A percentile compares a stretch with the other conserved stretches of the same genome.
These are phyloP conservation scores for Ceratobasidium sp. DNA, from an alignment of 1,284 basidiomycete genomes.

Conservation along the genomic window DNA sequence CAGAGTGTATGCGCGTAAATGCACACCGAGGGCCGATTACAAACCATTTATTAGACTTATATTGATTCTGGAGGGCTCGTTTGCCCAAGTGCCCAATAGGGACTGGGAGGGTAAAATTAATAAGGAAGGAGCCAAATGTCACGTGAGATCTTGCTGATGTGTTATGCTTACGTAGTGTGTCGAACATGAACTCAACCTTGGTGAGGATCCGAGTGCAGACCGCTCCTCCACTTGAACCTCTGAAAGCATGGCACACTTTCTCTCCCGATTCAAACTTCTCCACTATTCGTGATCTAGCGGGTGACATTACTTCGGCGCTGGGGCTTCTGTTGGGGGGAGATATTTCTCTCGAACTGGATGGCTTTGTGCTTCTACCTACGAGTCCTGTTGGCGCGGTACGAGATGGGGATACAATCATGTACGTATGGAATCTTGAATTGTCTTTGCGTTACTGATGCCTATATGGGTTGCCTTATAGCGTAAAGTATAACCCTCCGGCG, in stretches of 20 bases:
- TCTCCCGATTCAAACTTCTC: background rate
- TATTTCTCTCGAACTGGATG: constrained; percentile 30
- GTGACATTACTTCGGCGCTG: background rate
- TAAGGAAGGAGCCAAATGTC: too few relatives aligned
- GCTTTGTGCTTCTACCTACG: constrained; percentile 17
- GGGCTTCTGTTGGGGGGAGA: background rate
- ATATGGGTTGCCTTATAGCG: background rate
- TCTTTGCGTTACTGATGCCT: background rate
- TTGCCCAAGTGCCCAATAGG: background rate
- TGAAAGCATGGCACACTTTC: constrained; percentile 28
- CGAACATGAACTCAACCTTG: constrained; percentile 22
- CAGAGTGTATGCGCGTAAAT: background rate
- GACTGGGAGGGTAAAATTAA: background rate
- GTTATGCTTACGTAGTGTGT: background rate
- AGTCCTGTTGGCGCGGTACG: constrained; percentile 29
- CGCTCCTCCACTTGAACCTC: constrained; percentile 24
- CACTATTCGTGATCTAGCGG: constrained; percentile 1
- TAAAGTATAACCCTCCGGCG: background rate
- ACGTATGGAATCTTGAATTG: background rate
- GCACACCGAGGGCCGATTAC: background rate
- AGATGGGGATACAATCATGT: constrained; percentile 25
- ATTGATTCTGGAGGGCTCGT: background rate
- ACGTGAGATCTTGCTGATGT: too few relatives aligned
- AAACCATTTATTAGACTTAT: background rate
- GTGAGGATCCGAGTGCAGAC: constrained; percentile 26